Conservation (phyloP, 164 flowering plant species). For the Magnolia changhungtana region DNA sequence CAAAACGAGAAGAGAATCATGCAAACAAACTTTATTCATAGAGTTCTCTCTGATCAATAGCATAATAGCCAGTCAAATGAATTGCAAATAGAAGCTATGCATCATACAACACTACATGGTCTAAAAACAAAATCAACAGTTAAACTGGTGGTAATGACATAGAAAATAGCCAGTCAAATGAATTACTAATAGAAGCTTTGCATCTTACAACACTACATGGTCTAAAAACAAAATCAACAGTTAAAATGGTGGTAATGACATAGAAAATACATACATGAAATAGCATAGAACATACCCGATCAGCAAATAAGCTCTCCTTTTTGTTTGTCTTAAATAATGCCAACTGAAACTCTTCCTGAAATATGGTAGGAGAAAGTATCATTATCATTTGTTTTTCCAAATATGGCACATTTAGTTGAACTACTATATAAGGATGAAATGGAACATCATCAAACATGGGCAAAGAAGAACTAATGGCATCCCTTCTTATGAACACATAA, state of each 20-base stretch:
- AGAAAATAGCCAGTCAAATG: neutral
- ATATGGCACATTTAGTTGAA: neutral
- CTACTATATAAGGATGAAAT: neutral
- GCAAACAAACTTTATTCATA: neutral
- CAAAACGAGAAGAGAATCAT: neutral
- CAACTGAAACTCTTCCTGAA: constrained; percentile 66
- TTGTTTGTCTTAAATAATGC: constrained; percentile 62
- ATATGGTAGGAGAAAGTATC: constrained; percentile 1
- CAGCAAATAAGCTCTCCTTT: constrained; percentile 64
- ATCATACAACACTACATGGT: neutral
- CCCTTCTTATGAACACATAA: neutral
- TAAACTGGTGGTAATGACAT: no score
- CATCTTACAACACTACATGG: neutral
- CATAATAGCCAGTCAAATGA: neutral
- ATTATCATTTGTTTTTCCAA: neutral
- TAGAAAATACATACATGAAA: neutral
- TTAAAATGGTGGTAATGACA: neutral
- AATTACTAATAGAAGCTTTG: neutral
- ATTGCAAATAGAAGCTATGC: neutral
- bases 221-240: neutral
- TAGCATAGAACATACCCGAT: constrained; percentile 36
- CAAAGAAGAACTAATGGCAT: neutral
- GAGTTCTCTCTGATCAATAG: neutral
- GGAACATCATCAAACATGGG: constrained; percentile 1
- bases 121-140: neutral